These are phyloP conservation scores for Leishmania mexicana DNA, from an alignment of 208 protist species.

Conservation along the genomic window DNA sequence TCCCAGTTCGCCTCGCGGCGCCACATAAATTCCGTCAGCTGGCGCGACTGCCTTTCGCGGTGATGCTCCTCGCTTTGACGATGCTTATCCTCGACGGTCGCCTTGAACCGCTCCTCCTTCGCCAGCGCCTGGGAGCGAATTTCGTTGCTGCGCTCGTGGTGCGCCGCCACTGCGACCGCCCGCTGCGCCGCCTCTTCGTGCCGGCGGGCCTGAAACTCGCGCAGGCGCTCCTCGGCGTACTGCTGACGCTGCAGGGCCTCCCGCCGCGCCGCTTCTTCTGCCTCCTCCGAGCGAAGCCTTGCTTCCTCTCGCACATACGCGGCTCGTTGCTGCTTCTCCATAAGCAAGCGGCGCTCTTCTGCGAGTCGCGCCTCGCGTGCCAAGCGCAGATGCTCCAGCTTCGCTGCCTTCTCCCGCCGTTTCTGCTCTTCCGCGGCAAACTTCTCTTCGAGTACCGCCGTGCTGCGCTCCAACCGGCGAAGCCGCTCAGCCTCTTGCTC, in stretches of 20 bases:
- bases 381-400: constrained; percentile 39
- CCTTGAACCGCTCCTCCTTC: constrained; percentile 40
- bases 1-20: constrained; percentile 64
- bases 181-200: constrained; percentile 44
- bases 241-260: constrained; percentile 56
- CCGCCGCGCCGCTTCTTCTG: constrained; percentile 50
- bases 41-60: constrained; percentile 35
- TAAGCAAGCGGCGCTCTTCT: constrained; percentile 45
- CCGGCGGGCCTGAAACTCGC: constrained; percentile 42
- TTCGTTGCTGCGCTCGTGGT: constrained; percentile 42
- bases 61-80: constrained; percentile 42
- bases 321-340: constrained; percentile 49
- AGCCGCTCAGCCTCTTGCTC: constrained; percentile 60
- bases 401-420: constrained; percentile 54
- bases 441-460: constrained; percentile 44
- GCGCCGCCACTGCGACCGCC: constrained; percentile 38
- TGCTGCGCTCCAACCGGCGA: constrained; percentile 54
- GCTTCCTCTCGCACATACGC: constrained; percentile 49
- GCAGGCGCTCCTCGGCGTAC: constrained; percentile 56
- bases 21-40: constrained; percentile 36
- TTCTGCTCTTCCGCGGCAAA: constrained; percentile 39
- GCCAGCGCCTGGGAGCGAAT: constrained; percentile 33
- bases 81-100: constrained; percentile 32
- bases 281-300: constrained; percentile 45
- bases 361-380: constrained; percentile 37